A percentile compares a stretch with the other conserved stretches of the same genome.
These are phyloP conservation scores for Viola odorata DNA, from an alignment of 345 rosid species.

Conservation along the genomic window DNA sequence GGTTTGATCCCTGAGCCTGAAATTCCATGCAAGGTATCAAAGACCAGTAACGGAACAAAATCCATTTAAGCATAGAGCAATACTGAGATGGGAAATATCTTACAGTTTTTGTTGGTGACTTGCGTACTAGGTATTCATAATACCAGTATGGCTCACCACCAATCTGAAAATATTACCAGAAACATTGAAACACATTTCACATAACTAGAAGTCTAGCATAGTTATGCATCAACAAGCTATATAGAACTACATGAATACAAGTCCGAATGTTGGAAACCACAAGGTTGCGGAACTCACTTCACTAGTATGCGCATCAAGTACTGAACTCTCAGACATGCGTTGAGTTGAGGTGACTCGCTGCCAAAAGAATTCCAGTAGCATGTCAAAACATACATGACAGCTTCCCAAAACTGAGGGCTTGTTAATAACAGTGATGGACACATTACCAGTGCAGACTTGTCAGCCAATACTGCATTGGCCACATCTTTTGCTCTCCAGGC, in stretches of 20 bases:
- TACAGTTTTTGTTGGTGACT: constrained; percentile 74
- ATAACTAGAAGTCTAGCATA: background rate
- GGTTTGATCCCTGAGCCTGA: constrained; percentile 78
- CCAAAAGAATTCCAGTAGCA: constrained; percentile 13
- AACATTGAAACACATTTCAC: background rate
- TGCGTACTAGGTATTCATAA: constrained; percentile 84
- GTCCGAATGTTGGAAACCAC: constrained; percentile 1
- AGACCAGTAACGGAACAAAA: background rate
- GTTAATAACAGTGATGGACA: constrained; percentile 5
- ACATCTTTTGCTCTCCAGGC: constrained; percentile 82
- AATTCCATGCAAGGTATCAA: constrained; percentile 15
- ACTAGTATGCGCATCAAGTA: constrained; percentile 68
- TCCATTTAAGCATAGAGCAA: background rate
- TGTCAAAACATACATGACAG: constrained; percentile 15
- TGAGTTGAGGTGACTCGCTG: constrained; percentile 96
- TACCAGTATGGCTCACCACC: constrained; percentile 89
- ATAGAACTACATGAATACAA: background rate
- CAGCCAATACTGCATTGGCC: constrained; percentile 86
- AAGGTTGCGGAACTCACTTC: constrained; percentile 42
- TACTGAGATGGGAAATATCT: constrained; percentile 15
- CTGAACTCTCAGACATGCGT: constrained; percentile 80
- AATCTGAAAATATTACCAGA: constrained; percentile 33
- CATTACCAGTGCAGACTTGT: constrained; percentile 85
- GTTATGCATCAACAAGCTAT: background rate
- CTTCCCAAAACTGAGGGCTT: constrained; percentile 2